Conservation (phyloP, 169 alveolate species). For the Plasmodium malariae region DNA sequence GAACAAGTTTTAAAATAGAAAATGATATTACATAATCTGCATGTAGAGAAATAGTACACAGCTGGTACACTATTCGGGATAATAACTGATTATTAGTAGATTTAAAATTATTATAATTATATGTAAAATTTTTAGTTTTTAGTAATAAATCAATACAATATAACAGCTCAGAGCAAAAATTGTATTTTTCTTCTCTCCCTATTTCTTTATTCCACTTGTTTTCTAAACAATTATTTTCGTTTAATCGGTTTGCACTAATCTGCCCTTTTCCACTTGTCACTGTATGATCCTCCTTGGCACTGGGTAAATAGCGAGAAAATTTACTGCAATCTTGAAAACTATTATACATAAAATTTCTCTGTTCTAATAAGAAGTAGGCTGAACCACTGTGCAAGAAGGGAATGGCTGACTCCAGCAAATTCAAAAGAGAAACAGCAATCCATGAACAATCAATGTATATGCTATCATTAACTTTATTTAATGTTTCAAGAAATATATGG, state of each 20-base stretch:
- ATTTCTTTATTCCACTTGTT: background rate
- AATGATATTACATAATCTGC: conserved; percentile 49
- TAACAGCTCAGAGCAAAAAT: conserved; percentile 28
- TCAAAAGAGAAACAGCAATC: conserved; percentile 20
- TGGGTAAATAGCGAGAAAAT: background rate
- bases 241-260: background rate
- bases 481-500: conserved; percentile 39
- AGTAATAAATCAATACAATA: conserved; percentile 44
- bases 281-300: background rate
- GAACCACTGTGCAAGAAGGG: conserved; percentile 27
- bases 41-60: conserved; percentile 37
- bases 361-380: conserved; percentile 1
- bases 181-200: background rate
- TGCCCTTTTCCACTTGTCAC: background rate
- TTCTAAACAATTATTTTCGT: background rate
- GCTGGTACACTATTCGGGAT: conserved; percentile 13
- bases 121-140: conserved; percentile 49
- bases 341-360: conserved; percentile 14
- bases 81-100: conserved; percentile 35
- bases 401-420: conserved; percentile 21
- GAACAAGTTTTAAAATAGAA: conserved; percentile 12
- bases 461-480: conserved; percentile 35
- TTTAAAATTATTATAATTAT: conserved; percentile 29
- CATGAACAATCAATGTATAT: conserved; percentile 67
- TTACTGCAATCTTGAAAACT: background rate